Evolutionary conservation across 345 rosid species (phyloP).

Genomic region (Murraya paniculata): DNA sequence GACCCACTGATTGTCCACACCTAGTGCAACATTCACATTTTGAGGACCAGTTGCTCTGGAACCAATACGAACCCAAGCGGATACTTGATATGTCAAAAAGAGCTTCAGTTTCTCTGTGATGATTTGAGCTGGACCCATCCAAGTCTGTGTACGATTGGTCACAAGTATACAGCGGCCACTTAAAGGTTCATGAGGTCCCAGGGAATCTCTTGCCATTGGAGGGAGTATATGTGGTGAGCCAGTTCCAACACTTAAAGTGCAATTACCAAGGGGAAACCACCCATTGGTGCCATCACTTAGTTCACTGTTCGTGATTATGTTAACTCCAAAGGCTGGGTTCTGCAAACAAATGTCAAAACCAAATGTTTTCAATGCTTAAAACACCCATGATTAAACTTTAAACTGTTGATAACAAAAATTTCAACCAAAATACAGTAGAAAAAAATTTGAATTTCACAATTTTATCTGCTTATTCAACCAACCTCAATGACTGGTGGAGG

Average conservation of each 20-base stretch:
- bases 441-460: neutral
- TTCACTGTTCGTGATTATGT: constrained; percentile 68
- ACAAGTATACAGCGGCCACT: constrained; percentile 73
- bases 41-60: constrained; percentile 57
- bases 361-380: neutral
- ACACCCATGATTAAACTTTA: neutral
- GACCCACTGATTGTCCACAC: constrained; percentile 86
- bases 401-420: constrained; percentile 4
- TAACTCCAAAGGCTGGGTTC: constrained; percentile 74
- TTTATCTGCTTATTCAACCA: neutral
- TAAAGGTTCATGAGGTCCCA: constrained; percentile 58
- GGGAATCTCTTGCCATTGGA: constrained; percentile 77
- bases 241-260: constrained; percentile 54
- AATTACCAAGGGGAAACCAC: constrained; percentile 96
- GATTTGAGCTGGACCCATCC: constrained; percentile 99
- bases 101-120: constrained; percentile 75
- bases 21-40: constrained; percentile 78
- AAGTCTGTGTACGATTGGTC: constrained; percentile 75
- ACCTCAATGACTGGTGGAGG: constrained; percentile 72
- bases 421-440: neutral
- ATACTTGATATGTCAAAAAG: constrained; percentile 83
- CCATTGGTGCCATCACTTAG: constrained; percentile 55
- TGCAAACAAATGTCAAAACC: constrained; percentile 25
- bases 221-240: constrained; percentile 87
- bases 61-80: constrained; percentile 85